These are phyloP conservation scores for Citrus cavaleriei DNA, from an alignment of 345 rosid species.

Conservation along the genomic window DNA sequence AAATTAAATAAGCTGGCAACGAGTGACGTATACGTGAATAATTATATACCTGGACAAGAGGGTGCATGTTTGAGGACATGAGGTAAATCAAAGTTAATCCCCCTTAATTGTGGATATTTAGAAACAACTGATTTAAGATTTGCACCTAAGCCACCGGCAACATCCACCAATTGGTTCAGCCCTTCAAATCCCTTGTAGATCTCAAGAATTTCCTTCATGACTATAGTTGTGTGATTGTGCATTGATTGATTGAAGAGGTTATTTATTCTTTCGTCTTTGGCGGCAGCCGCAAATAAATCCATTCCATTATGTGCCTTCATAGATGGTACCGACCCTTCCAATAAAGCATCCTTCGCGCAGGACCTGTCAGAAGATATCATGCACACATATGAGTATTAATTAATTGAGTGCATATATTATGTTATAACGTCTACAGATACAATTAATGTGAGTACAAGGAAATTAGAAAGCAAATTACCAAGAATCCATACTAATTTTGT, in stretches of 20 bases:
- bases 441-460: no score
- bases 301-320: conserved; percentile 26
- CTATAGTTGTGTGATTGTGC: no score
- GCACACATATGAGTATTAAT: neutral
- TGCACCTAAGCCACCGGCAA: no score
- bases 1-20: no score
- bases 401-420: no score
- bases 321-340: conserved; percentile 35
- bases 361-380: conserved; percentile 11
- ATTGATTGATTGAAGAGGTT: conserved; percentile 21
- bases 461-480: conserved; percentile 2
- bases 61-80: conserved; percentile 25
- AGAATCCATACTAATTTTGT: conserved; percentile 7
- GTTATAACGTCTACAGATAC: no score
- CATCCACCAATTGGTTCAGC: no score
- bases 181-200: no score
- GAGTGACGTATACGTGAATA: neutral
- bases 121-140: no score
- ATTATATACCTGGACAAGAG: conserved; percentile 28
- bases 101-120: no score
- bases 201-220: no score
- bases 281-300: conserved; percentile 18
- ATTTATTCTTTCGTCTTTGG: conserved; percentile 12
- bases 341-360: conserved; percentile 22
- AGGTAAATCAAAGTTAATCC: conserved; percentile 31